Evolutionary conservation across 352 stramenopile genomes (phyloP).

Genomic region (Pythium angustatum): DNA sequence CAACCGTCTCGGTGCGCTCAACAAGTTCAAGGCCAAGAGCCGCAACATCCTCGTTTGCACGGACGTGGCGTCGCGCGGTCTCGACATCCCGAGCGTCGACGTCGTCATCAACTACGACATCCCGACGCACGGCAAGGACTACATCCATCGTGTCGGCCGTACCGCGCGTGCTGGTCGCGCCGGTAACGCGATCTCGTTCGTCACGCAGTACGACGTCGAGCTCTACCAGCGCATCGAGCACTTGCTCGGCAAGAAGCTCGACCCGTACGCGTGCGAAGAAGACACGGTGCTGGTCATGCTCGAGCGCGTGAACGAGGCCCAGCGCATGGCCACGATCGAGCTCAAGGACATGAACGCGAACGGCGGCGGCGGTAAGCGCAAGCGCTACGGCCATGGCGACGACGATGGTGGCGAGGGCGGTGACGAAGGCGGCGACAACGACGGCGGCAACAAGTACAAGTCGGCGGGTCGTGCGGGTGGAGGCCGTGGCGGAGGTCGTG

Average conservation of each 20-base stretch:
- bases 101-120: slow-evolving; percentile 99
- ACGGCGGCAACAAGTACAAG: slow-evolving; percentile 73
- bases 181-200: slow-evolving; percentile 95
- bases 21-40: slow-evolving; percentile 96
- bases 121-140: slow-evolving; percentile 98
- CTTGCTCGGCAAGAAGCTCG: slow-evolving; percentile 82
- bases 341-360: slow-evolving; percentile 83
- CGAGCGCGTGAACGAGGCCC: slow-evolving; percentile 97
- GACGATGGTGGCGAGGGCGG: slow-evolving; percentile 40
- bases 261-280: slow-evolving; percentile 87
- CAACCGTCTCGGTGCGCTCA: slow-evolving; percentile 96
- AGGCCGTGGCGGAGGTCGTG: slow-evolving; percentile 18
- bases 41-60: slow-evolving; percentile 90
- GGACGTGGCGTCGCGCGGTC: slow-evolving; percentile 88
- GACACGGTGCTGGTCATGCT: slow-evolving; percentile 96
- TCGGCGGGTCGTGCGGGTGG: slow-evolving; percentile 55
- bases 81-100: slow-evolving; percentile 98
- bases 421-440: slow-evolving; percentile 29
- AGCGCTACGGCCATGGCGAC: slow-evolving; percentile 59
- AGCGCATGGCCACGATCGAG: slow-evolving; percentile 92
- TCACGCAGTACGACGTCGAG: slow-evolving; percentile 99
- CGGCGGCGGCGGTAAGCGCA: slow-evolving; percentile 54
- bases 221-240: slow-evolving; percentile 97
- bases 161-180: slow-evolving; percentile 95
- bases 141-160: slow-evolving; percentile 98